Base-by-base conservation (phyloP, 2,329 filamentous ascomycete species). In the Sarocladium brachiariae region DNA sequence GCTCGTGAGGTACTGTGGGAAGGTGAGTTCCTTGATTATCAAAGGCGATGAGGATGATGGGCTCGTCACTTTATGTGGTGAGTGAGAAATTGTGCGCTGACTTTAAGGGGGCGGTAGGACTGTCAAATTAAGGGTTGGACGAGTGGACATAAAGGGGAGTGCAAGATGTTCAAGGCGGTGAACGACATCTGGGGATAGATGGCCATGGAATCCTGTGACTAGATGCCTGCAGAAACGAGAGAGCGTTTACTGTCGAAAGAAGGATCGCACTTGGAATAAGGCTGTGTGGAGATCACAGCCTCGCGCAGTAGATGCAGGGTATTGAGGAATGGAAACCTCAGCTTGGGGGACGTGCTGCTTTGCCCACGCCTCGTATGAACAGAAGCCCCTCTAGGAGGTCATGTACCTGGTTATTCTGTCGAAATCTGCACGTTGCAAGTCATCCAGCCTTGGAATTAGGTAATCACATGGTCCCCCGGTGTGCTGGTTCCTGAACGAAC, bases 1-100 rank as follows among this genome's bases (percentile, higher is more conserved):
- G 21, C 64, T 64, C 54, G 67, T 64, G n/a, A 63, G 61, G 52
- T 76, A 76, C 58, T 76, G 73, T 52, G 62, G 66, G 23, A 73
- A 73, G 68, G 72, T 74, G 14, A 47, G 43, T 45, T 45, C 4
- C 8, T 21, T 8, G 19, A 9, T 10, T 37, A 19, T 14, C 8
- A 16, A 30, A 14, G 39, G 21, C 9, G 39, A 27, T 30, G 27
- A 47, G 10, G 9, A 13, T 43, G 43, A 31, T 21, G 25, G n/a
- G n/a, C n/a, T n/a, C n/a, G n/a, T n/a, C n/a, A n/a, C n/a, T n/a
- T n/a, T n/a, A n/a, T n/a, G n/a, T n/a, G n/a, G n/a, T n/a, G n/a
- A n/a, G n/a, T 13, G 39, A 30, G 21, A 45, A 35, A 18, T 13
- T 11, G 11, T 16, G 9, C 33, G 27, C 43, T 47, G 43, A 47